A percentile compares a stretch with the other conserved stretches of the same genome.
Evolutionary conservation across 73 alveolate species (phyloP).

Genomic region (Breviolum minutum): DNA sequence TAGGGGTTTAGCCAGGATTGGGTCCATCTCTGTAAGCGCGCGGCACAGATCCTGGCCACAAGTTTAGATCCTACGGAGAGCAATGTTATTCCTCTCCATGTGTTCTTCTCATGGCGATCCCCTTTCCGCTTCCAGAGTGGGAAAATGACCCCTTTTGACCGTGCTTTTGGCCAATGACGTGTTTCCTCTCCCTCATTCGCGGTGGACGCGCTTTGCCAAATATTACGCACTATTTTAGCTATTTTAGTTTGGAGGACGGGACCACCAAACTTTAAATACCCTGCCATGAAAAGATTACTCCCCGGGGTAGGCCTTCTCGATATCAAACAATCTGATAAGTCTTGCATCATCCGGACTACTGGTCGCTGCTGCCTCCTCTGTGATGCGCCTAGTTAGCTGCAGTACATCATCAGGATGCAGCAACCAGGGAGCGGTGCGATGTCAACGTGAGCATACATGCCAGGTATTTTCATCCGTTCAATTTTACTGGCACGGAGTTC

Average conservation of each 20-base stretch:
- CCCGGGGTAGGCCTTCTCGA: too few species aligned
- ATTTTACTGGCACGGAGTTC: neutral
- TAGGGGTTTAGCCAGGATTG: neutral
- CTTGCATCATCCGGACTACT: too few species aligned
- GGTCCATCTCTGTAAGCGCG: neutral
- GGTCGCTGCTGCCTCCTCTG: too few species aligned
- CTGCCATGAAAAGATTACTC: neutral
- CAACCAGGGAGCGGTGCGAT: slow-evolving; percentile 21
- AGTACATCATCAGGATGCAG: neutral
- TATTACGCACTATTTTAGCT: neutral
- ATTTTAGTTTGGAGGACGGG: neutral
- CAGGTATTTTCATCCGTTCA: slow-evolving; percentile 3
- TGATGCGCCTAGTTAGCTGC: too few species aligned
- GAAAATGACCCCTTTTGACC: neutral
- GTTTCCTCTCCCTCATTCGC: neutral
- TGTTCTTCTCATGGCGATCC: neutral
- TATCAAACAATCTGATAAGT: too few species aligned
- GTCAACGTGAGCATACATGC: neutral
- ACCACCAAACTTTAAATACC: neutral
- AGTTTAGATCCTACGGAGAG: slow-evolving; percentile 30
- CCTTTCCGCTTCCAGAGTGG: slow-evolving; percentile 47
- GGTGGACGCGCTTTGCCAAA: neutral
- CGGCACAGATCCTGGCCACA: neutral
- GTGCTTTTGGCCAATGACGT: neutral
- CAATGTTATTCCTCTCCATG: slow-evolving; percentile 29